Evolutionary conservation across 192 early-diverging fungal species (phyloP), one percentile per base, ranked within the genome.

Genomic region (Entomortierella beljakovae): DNA sequence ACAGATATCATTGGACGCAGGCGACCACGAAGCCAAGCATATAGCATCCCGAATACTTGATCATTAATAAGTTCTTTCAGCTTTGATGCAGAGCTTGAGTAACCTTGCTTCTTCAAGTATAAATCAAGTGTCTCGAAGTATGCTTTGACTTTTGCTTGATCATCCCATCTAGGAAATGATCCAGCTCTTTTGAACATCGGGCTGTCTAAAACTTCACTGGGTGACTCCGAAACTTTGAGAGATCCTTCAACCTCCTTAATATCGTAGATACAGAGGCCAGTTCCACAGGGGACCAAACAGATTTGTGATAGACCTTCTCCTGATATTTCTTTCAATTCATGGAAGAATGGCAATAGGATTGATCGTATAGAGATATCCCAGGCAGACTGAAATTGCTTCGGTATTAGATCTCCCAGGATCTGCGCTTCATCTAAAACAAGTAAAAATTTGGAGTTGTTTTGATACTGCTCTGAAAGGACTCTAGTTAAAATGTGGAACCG

Each of bases 361-460:
- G 49, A n/a, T 25, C 49, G 49, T 18, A 25, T 6, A 5, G 49
- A 6, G 37, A 9, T n/a, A 6, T 25, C 49, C 6, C 20, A 6
- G 10, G 7, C 49, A 10, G 49, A 10, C 23, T 51, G 16, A 18
- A 51, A 51, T 22, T 51, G 5, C 5, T 51, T 18, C 5, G 8
- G 49, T 18, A 25, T 5, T 51, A 6, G 5, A 15, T 18, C 20
- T 25, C 49, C 49, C 18, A 51, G 18, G 49, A 6, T 25, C 49
- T 51, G 49, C 16, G 49, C 49, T n/a, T 51, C 49, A 25, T 51
- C 49, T n/a, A 51, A 51, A 51, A 51, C 49, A n/a, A 51, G 49
- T 51, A 51, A n/a, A 51, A 51, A 51, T 25, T 51, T 51, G 49
- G 49, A 18, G 16, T 51, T 51, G 49, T n/a, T 10, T 25, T 51